A percentile compares a stretch with the other conserved stretches of the same genome.
phyloP scores from a whole-genome alignment of 2,329 filamentous ascomycete genomes.

The Aspergillus texensis region DNA sequence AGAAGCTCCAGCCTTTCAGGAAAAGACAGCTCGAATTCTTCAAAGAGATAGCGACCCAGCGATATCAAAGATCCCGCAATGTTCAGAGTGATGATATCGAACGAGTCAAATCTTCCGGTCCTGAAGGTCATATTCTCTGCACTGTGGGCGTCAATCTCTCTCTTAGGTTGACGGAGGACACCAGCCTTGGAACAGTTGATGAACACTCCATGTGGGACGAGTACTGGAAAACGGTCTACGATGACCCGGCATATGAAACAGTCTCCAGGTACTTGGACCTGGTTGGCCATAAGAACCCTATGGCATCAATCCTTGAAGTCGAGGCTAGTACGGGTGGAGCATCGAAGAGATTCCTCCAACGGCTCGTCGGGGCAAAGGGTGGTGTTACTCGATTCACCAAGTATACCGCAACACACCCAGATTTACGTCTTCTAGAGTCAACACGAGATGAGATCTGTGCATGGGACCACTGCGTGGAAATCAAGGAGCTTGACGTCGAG shows the following conservation, averaged over 20 bases:
- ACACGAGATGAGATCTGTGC: conserved; percentile 1
- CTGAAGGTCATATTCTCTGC: conserved; percentile 13
- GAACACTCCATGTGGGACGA: neutral
- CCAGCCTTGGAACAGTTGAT: neutral
- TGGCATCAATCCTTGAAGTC: conserved; percentile 28
- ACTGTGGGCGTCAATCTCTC: conserved; percentile 16
- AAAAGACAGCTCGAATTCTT: neutral
- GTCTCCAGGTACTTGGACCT: conserved; percentile 18
- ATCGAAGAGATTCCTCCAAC: conserved; percentile 14
- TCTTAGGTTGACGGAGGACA: conserved; percentile 7
- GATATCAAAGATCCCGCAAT: neutral
- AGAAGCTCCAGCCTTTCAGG: neutral
- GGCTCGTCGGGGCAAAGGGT: neutral
- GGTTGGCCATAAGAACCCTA: conserved; percentile 26
- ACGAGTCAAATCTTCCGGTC: neutral
- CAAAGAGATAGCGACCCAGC: neutral
- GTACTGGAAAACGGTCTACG: conserved; percentile 9
- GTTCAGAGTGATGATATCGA: neutral
- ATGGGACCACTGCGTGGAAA: conserved; percentile 14
- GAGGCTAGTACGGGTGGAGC: conserved; percentile 19
- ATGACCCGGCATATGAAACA: conserved; percentile 11
- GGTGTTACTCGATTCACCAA: conserved; percentile 11
- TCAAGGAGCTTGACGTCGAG: conserved; percentile 16
- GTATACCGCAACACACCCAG: conserved; percentile 21
- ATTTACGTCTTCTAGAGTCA: neutral